Evolutionary conservation across 768 basidiomycete species (phyloP).

Genomic region (Glaciozyma martinii): DNA sequence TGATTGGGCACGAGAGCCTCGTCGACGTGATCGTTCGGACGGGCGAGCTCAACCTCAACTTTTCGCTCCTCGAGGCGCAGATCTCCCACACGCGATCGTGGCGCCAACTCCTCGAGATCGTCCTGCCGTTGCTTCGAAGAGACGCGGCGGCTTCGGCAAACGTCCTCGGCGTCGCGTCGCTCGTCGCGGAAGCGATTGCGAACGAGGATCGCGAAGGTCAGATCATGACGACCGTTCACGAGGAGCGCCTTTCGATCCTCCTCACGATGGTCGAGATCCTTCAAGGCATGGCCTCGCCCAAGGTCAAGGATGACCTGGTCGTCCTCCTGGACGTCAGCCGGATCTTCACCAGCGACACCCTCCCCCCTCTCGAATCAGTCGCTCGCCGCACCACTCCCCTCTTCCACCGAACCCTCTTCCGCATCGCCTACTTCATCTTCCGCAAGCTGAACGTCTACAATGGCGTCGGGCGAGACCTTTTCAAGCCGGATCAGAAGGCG

Average conservation of each 20-base stretch:
- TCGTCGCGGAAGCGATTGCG: slow-evolving; percentile 45
- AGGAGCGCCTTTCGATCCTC: slow-evolving; percentile 61
- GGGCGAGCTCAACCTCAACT: slow-evolving; percentile 71
- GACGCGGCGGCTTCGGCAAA: slow-evolving; percentile 54
- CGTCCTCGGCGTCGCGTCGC: slow-evolving; percentile 52
- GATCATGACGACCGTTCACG: slow-evolving; percentile 75
- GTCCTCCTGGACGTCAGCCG: slow-evolving; percentile 56
- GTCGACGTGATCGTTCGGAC: slow-evolving; percentile 51
- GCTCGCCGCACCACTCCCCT: slow-evolving; percentile 55
- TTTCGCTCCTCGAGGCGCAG: slow-evolving; percentile 74
- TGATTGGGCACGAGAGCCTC: slow-evolving; percentile 23
- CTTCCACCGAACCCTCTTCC: slow-evolving; percentile 72
- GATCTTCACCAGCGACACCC: slow-evolving; percentile 63
- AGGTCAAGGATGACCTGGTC: slow-evolving; percentile 44
- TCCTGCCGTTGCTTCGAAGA: slow-evolving; percentile 36
- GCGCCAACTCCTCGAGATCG: slow-evolving; percentile 52
- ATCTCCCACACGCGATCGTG: slow-evolving; percentile 65
- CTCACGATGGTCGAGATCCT: slow-evolving; percentile 68
- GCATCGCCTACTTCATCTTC: slow-evolving; percentile 68
- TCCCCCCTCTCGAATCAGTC: slow-evolving; percentile 64
- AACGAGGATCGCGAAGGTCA: slow-evolving; percentile 63
- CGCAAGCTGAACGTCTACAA: slow-evolving; percentile 54
- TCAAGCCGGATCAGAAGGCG: slow-evolving; percentile 50
- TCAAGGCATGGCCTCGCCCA: slow-evolving; percentile 48
- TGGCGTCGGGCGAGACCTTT: slow-evolving; percentile 40